Evolutionary conservation across 495 filamentous ascomycete species (phyloP).

Genomic region (Penicillium cosmopolitanum): DNA sequence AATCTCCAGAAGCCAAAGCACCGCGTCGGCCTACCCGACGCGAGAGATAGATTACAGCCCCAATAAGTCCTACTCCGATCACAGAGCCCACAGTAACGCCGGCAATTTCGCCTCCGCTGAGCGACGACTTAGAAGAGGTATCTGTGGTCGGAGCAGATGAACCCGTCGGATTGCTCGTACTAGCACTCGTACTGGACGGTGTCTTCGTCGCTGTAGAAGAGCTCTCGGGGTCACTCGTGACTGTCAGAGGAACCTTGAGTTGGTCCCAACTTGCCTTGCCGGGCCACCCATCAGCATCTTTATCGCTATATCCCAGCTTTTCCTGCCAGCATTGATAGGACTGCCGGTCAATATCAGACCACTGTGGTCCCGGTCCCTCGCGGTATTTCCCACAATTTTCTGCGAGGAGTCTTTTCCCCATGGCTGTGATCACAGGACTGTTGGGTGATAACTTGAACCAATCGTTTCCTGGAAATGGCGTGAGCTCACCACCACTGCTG

Average conservation of each 20-base stretch:
- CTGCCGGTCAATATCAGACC: neutral
- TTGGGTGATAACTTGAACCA: neutral
- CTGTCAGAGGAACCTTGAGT: constrained; percentile 1
- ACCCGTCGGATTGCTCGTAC: neutral
- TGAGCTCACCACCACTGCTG: neutral
- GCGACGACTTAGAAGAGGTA: neutral
- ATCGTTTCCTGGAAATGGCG: neutral
- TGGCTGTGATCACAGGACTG: neutral
- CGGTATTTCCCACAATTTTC: neutral
- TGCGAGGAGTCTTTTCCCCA: neutral
- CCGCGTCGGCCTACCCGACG: neutral
- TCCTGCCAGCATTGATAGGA: neutral
- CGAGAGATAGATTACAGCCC: neutral
- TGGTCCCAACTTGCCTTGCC: neutral
- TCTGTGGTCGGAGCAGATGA: neutral
- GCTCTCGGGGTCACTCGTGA: neutral
- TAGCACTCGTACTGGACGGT: neutral
- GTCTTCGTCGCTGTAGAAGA: neutral
- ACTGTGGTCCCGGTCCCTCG: neutral
- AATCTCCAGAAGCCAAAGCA: neutral
- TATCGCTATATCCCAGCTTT: neutral
- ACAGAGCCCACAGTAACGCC: neutral
- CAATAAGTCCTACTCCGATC: neutral
- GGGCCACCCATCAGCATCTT: neutral
- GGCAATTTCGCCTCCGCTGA: neutral